Base-by-base conservation (phyloP, 371 early-diverging fungal species). In the Mortierella sp. region DNA sequence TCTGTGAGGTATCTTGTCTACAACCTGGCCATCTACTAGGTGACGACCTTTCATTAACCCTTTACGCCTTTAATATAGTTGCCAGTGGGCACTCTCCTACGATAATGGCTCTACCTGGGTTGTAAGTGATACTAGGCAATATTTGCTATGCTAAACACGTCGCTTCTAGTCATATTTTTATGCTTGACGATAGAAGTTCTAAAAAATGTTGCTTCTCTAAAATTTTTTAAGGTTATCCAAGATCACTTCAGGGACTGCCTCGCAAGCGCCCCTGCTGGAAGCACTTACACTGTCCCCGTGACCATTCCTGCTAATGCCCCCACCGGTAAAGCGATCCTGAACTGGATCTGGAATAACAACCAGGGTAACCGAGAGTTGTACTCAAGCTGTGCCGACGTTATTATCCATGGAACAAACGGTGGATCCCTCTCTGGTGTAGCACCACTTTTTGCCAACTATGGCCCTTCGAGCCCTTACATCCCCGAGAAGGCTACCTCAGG, bases 321-420 rank as follows among this genome's bases (percentile, higher is more conserved):
- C 2, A 57, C 86, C 0, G 82, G 85, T 43, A 75, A 64, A 4
- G 88, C 76, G 0, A 65, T 87, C 43, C 85, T 92, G 69, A 85
- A 89, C 28, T 92, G 92, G 92, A 64, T 88, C 10, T 92, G 91
- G 90, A 85, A 86, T 55, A 91, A 91, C 78, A 86, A 86, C 56
- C 75, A 83, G 61, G 91, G 90, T 10, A 87, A 89, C 83, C 88
- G 91, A 56, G 92, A 90, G 72, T 85, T 85, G 63, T 92, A 93
- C 87, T 86, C 87, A 83, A 86, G 86, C 84, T 91, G 93, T 65
- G 87, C 89, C 17, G 93, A 92, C 47, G 76, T 91, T 29, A 74
- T 75, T 12, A 86, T 92, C 66, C 57, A 77, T 19, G 87, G 87
- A 12, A 51, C 72, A 17, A 75, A 74, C 29, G 75, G 84, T 22